These are phyloP conservation scores for Mrakia blollopis DNA, from an alignment of 768 basidiomycete species.

Conservation along the genomic window DNA sequence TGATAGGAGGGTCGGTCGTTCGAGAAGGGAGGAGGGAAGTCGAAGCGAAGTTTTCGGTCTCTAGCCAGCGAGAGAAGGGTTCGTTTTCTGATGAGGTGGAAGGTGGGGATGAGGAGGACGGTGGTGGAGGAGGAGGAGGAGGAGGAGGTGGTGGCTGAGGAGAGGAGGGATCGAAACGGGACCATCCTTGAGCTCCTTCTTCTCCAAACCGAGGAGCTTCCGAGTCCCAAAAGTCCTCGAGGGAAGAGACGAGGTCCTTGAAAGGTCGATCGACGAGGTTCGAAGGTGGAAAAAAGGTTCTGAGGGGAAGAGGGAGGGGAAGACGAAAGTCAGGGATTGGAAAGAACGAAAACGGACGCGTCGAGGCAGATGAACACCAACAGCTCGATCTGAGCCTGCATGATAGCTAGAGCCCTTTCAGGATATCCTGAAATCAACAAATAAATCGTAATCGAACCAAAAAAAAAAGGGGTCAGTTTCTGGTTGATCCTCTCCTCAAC, in stretches of 20 bases:
- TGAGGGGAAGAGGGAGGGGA: slow-evolving; percentile 43
- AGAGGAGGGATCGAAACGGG: slow-evolving; percentile 14
- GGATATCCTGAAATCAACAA: slow-evolving; percentile 39
- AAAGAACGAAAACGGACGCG: background rate
- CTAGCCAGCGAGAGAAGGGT: slow-evolving; percentile 5
- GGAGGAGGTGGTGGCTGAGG: background rate
- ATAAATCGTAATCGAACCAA: background rate
- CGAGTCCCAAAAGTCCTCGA: slow-evolving; percentile 47
- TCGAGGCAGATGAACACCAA: slow-evolving; percentile 31
- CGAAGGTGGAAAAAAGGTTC: slow-evolving; percentile 29
- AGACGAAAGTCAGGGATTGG: background rate
- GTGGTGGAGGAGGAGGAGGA: background rate
- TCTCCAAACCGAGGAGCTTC: slow-evolving; percentile 46
- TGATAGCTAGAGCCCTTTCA: slow-evolving; percentile 44
- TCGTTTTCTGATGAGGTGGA: background rate
- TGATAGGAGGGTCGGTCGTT: slow-evolving; percentile 29
- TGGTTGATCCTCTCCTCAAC: background rate
- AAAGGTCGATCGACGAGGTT: slow-evolving; percentile 29
- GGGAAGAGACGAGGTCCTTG: slow-evolving; percentile 34
- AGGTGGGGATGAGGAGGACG: background rate
- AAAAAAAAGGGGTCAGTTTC: background rate
- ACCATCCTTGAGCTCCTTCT: slow-evolving; percentile 43
- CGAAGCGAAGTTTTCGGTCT: slow-evolving; percentile 2
- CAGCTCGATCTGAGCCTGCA: slow-evolving; percentile 48
- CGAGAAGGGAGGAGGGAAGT: slow-evolving; percentile 3